Base-by-base conservation (phyloP, 2,329 filamentous ascomycete species). In the Westerdykella aurantiaca region DNA sequence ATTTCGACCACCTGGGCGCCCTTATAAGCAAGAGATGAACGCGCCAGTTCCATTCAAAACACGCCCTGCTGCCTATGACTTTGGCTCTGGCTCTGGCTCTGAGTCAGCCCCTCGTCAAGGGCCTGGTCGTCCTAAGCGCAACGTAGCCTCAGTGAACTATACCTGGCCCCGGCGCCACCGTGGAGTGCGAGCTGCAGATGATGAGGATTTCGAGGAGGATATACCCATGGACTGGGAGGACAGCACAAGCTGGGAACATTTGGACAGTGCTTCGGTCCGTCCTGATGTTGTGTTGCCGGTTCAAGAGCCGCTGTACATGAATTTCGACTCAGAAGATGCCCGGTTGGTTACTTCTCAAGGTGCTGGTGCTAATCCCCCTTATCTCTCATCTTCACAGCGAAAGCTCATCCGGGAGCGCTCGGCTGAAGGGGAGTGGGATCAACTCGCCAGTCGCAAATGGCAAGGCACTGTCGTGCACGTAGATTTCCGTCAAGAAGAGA, bases 381-480 rank as follows among this genome's bases (percentile, higher is more conserved):
- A 68, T 42, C 39, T 69, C 1, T 48, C 49, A 5, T 45, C 22
- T 6, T 38, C 43, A n/a, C 50, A 67, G 39, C 57, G 61, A 37
- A 23, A 21, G 1, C 22, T 39, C 1, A 42, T 64, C 12, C 53
- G 44, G 12, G 37, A 50, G 1, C 41, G 49, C 0, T 34, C 49
- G 2, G 12, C 31, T n/a, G 42, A 44, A 5, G 53, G 48, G 16
- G 49, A 53, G 1, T 68, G 63, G 62, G 52, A 64, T 31, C 51
- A 53, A 34, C 23, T 51, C 1, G 38, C 33, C 2, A 49, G 57
- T 22, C 51, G 53, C 2, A 38, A 50, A 2, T 68, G 64, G 64
- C 54, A 62, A 46, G 57, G 63, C 0, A 41, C 45, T 14, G 21
- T 61, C 2, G 17, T 68, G 12, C 66, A 69, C 37, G 56, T 67